These are phyloP conservation scores for Tulasnella sp. DNA, from an alignment of 768 basidiomycete genomes.

Conservation along the genomic window DNA sequence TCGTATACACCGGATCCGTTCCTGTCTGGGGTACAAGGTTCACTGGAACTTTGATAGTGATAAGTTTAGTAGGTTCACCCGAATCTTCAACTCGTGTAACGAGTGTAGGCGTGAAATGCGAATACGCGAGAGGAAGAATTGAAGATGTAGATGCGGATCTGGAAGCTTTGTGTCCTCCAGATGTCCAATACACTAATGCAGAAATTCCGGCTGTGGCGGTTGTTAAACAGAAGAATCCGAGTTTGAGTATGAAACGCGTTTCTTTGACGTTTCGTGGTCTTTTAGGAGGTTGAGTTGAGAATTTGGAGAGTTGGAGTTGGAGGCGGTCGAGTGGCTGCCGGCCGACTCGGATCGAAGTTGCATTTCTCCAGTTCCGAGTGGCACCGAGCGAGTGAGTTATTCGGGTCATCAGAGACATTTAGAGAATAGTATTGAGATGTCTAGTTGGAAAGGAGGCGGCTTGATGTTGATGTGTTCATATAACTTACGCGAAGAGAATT, in stretches of 20 bases:
- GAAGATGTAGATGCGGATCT: conserved; percentile 18
- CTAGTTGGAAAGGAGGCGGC: no score
- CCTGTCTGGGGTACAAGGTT: conserved; percentile 21
- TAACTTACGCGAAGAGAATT: no score
- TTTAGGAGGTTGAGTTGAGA: no score
- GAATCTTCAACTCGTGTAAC: conserved; percentile 32
- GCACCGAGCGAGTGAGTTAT: no score
- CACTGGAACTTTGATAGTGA: conserved; percentile 46
- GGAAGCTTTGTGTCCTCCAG: conserved; percentile 15
- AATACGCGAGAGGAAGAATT: conserved; percentile 23
- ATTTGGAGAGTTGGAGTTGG: no score
- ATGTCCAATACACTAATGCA: conserved; percentile 1
- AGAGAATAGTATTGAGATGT: no score
- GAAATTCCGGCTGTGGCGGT: background rate
- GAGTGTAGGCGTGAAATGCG: conserved; percentile 42
- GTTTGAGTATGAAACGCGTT: background rate
- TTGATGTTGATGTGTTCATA: no score
- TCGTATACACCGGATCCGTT: conserved; percentile 47
- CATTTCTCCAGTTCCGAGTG: no score
- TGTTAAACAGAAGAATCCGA: conserved; percentile 4
- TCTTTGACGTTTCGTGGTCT: no score
- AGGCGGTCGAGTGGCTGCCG: no score
- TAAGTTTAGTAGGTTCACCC: conserved; percentile 45
- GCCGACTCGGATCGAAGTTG: no score
- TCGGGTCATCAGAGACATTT: no score